A percentile compares a stretch with the other conserved stretches of the same genome.
These are phyloP conservation scores for Neurospora sp. DNA, from an alignment of 495 filamentous ascomycete genomes.

Conservation along the genomic window DNA sequence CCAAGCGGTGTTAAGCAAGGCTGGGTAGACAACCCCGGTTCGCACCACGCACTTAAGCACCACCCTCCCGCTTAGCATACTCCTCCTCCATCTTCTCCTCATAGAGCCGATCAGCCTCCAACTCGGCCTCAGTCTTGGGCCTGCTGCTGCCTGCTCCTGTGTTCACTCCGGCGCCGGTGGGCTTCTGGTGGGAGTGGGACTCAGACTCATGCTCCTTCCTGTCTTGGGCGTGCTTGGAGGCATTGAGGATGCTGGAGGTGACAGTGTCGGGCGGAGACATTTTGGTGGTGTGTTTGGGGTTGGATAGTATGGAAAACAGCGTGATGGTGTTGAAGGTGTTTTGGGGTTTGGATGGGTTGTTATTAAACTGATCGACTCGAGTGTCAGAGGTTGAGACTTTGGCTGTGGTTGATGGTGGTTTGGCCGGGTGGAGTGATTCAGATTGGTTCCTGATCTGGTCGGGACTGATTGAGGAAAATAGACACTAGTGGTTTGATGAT, in stretches of 20 bases:
- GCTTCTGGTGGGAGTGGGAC: neutral
- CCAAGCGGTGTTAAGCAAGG: neutral
- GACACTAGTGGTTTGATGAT: neutral
- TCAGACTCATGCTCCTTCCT: neutral
- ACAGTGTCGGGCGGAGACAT: neutral
- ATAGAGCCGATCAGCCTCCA: conserved; percentile 51
- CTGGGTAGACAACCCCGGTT: neutral
- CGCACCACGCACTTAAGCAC: conserved; percentile 33
- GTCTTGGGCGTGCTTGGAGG: neutral
- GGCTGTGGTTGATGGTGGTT: neutral
- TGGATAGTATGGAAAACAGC: neutral
- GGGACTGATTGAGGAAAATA: neutral
- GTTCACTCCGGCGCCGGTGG: conserved; percentile 29
- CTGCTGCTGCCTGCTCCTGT: conserved; percentile 29
- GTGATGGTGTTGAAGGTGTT: neutral
- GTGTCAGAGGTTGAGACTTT: neutral
- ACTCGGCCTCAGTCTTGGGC: conserved; percentile 30
- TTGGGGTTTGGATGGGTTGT: neutral
- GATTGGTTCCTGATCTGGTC: neutral
- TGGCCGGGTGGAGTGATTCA: neutral
- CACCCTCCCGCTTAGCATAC: conserved; percentile 68
- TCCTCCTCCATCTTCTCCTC: conserved; percentile 69
- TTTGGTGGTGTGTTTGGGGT: neutral
- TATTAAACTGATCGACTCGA: neutral
- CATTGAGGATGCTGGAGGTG: neutral